Conservation (phyloP, 495 filamentous ascomycete species). For the Recurvomyces mirabilis region DNA sequence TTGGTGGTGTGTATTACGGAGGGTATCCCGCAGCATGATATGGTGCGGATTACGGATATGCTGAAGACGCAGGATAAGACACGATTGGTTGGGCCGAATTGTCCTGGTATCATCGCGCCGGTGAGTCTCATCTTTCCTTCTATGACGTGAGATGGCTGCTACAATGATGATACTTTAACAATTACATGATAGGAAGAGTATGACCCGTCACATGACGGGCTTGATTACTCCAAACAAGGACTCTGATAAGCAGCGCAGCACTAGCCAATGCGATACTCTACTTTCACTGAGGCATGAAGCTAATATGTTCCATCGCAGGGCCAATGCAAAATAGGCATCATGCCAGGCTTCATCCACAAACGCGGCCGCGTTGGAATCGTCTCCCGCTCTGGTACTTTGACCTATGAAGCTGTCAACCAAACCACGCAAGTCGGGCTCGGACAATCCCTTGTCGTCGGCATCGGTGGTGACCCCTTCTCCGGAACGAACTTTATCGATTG, state of each 20-base stretch:
- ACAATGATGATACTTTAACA: conserved; percentile 17
- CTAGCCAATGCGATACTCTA: not conserved
- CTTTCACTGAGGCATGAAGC: too few relatives aligned
- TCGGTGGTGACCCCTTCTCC: conserved; percentile 96
- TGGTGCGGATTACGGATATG: conserved; percentile 98
- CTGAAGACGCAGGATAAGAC: conserved; percentile 97
- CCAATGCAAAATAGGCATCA: conserved; percentile 99
- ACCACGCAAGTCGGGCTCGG: conserved; percentile 93
- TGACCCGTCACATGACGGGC: conserved; percentile 10
- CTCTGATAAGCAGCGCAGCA: conserved; percentile 1
- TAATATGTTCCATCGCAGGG: conserved; percentile 49
- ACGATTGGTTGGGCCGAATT: conserved; percentile 92
- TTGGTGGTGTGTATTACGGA: conserved; percentile 97
- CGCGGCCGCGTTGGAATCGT: conserved; percentile 97
- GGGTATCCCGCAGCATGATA: conserved; percentile 97
- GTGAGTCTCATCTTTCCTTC: conserved; percentile 33
- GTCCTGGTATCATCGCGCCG: conserved; percentile 91
- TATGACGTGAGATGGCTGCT: not conserved
- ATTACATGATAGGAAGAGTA: conserved; percentile 24
- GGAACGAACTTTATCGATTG: conserved; percentile 99
- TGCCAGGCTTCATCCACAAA: conserved; percentile 99
- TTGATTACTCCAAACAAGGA: conserved; percentile 16
- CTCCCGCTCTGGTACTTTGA: conserved; percentile 93
- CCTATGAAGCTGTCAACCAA: conserved; percentile 99
- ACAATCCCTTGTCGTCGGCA: conserved; percentile 95